Evolutionary conservation across 2,329 filamentous ascomycete species (phyloP).

Genomic region (Curvularia sp.): DNA sequence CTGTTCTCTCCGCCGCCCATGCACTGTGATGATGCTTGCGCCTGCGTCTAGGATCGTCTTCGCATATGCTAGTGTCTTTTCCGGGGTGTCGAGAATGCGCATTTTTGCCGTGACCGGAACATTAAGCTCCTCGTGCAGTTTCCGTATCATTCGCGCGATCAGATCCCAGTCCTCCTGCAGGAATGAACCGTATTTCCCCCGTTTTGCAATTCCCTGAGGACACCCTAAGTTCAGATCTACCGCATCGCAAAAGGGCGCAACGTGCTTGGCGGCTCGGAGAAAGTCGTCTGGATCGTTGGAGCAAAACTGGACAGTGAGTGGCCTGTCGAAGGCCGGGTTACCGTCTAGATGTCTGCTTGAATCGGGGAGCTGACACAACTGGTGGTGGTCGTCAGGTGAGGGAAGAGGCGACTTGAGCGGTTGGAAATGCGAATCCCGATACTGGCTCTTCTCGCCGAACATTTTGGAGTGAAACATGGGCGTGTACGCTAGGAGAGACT

Average conservation of each 20-base stretch:
- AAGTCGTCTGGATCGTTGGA: conserved; percentile 84
- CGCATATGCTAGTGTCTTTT: conserved; percentile 88
- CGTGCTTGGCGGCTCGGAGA: conserved; percentile 77
- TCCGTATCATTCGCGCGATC: conserved; percentile 82
- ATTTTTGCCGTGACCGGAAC: conserved; percentile 96
- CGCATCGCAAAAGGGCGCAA: conserved; percentile 88
- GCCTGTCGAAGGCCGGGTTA: conserved; percentile 81
- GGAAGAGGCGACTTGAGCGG: conserved; percentile 57
- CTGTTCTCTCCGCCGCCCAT: conserved; percentile 86
- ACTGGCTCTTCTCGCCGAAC: conserved; percentile 77
- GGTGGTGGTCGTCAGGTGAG: conserved; percentile 45
- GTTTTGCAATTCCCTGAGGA: conserved; percentile 91
- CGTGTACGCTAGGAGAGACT: conserved; percentile 80
- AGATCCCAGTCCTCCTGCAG: conserved; percentile 90
- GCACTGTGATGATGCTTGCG: conserved; percentile 91
- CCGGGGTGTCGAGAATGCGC: conserved; percentile 82
- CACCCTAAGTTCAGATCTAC: conserved; percentile 96
- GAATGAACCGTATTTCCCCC: conserved; percentile 92
- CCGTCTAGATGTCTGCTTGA: conserved; percentile 71
- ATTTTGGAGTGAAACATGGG: conserved; percentile 96
- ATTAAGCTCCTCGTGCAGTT: conserved; percentile 76
- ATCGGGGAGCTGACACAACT: conserved; percentile 41
- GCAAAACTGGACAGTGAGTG: conserved; percentile 96
- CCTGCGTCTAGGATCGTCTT: conserved; percentile 85
- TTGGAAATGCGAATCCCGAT: conserved; percentile 83